phyloP scores from a whole-genome alignment of 495 filamentous ascomycete genomes.

The Penicillium herquei region DNA sequence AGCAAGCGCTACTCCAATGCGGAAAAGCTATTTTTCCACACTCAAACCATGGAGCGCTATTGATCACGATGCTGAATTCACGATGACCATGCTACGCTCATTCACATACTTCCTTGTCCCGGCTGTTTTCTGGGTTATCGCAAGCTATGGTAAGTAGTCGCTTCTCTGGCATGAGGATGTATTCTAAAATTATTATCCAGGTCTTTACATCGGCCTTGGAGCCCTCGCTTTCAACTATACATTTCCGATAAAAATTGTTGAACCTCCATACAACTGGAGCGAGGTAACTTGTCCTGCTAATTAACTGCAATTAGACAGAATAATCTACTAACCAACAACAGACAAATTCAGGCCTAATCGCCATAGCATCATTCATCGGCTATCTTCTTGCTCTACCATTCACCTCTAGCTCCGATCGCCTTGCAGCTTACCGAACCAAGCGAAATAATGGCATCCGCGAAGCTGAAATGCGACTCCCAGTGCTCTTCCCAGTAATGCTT shows the following conservation, averaged over 20 bases:
- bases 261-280: constrained; percentile 58
- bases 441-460: constrained; percentile 57
- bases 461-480: constrained; percentile 60
- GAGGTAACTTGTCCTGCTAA: constrained; percentile 8
- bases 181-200: constrained; percentile 10
- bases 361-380: constrained; percentile 50
- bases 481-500: constrained; percentile 53
- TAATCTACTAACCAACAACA: constrained; percentile 9
- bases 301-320: background rate
- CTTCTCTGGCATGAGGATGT: too few relatives aligned
- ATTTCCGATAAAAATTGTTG: constrained; percentile 55
- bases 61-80: constrained; percentile 43
- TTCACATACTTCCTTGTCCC: constrained; percentile 57
- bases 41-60: constrained; percentile 40
- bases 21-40: constrained; percentile 44
- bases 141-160: constrained; percentile 32
- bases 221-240: constrained; percentile 60
- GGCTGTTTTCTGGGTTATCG: constrained; percentile 60
- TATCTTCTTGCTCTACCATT: constrained; percentile 56
- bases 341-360: constrained; percentile 56
- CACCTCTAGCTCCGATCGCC: constrained; percentile 52
- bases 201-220: constrained; percentile 57
- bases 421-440: constrained; percentile 55
- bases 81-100: constrained; percentile 48
- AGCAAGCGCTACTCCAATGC: constrained; percentile 12